phyloP scores from a whole-genome alignment of 345 rosid genomes.

The Lepidium africanum region DNA sequence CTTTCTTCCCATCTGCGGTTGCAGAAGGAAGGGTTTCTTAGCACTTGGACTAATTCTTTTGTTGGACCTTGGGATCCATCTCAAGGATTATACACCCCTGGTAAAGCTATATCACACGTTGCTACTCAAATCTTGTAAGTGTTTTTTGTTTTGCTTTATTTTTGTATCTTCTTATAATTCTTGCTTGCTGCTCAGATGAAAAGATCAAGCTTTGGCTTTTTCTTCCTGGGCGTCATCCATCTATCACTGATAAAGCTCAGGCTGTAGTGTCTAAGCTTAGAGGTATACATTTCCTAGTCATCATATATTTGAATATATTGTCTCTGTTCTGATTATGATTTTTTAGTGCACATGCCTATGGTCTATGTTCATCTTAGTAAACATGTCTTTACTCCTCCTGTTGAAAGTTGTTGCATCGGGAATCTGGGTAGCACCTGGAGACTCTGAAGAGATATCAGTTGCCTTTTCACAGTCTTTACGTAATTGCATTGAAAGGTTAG shows the following conservation, averaged over 20 bases:
- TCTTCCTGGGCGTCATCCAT: slow-evolving; percentile 69
- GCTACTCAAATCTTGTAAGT: neutral
- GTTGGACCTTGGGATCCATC: slow-evolving; percentile 99
- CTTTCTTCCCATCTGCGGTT: slow-evolving; percentile 83
- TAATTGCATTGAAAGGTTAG: slow-evolving; percentile 84
- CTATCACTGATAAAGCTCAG: slow-evolving; percentile 70
- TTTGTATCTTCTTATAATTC: neutral
- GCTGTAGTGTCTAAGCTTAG: slow-evolving; percentile 77
- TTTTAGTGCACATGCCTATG: neutral
- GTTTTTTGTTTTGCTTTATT: neutral
- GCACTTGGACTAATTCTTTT: slow-evolving; percentile 96
- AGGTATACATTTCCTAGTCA: slow-evolving; percentile 33
- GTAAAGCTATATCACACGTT: slow-evolving; percentile 30
- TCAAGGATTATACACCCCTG: slow-evolving; percentile 96
- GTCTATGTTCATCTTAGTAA: neutral
- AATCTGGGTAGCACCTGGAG: slow-evolving; percentile 97
- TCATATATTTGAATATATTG: neutral
- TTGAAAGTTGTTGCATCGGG: slow-evolving; percentile 85
- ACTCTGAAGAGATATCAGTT: slow-evolving; percentile 89
- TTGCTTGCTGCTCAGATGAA: slow-evolving; percentile 47
- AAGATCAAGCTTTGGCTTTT: slow-evolving; percentile 99
- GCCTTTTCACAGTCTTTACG: slow-evolving; percentile 91
- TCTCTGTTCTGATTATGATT: slow-evolving; percentile 1
- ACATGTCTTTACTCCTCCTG: slow-evolving; percentile 8
- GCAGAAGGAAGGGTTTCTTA: slow-evolving; percentile 84